phyloP scores from a whole-genome alignment of 495 filamentous ascomycete genomes.

The Podospora australis region DNA sequence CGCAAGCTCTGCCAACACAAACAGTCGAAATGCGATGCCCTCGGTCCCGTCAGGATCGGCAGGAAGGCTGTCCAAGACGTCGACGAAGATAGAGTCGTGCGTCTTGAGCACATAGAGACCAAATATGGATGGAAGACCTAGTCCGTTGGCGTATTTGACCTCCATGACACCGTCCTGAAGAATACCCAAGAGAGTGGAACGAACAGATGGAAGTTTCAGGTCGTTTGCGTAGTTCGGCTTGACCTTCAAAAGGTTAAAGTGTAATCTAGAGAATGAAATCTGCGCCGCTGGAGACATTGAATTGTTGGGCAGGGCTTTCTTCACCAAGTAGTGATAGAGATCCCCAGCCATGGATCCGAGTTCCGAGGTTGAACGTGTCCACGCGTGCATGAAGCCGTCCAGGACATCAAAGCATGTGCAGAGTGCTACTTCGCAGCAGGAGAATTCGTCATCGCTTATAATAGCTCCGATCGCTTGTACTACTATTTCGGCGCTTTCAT shows the following conservation, averaged over 20 bases:
- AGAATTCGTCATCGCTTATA: conserved; percentile 56
- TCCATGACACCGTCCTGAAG: conserved; percentile 58
- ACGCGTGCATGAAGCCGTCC: conserved; percentile 55
- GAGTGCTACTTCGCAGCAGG: conserved; percentile 71
- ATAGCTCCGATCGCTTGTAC: conserved; percentile 47
- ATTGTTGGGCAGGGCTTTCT: conserved; percentile 52
- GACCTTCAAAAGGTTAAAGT: conserved; percentile 59
- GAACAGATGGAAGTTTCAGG: conserved; percentile 55
- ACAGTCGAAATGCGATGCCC: conserved; percentile 78
- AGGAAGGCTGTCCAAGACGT: conserved; percentile 68
- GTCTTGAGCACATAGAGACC: conserved; percentile 66
- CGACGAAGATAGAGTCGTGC: conserved; percentile 75
- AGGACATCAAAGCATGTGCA: conserved; percentile 65
- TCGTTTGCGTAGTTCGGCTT: conserved; percentile 55
- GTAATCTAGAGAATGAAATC: conserved; percentile 55
- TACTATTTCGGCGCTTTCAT: conserved; percentile 37
- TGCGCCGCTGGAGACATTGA: conserved; percentile 63
- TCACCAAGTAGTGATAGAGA: conserved; percentile 76
- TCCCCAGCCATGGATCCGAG: conserved; percentile 58
- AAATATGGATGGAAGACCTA: conserved; percentile 67
- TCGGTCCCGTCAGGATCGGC: conserved; percentile 63
- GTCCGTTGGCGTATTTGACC: conserved; percentile 69
- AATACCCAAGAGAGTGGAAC: conserved; percentile 68
- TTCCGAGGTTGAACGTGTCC: conserved; percentile 49
- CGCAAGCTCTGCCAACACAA: conserved; percentile 66